Evolutionary conservation across 2,329 filamentous ascomycete genomes (phyloP).

Genomic region (Lasiodiplodia theobromae): DNA sequence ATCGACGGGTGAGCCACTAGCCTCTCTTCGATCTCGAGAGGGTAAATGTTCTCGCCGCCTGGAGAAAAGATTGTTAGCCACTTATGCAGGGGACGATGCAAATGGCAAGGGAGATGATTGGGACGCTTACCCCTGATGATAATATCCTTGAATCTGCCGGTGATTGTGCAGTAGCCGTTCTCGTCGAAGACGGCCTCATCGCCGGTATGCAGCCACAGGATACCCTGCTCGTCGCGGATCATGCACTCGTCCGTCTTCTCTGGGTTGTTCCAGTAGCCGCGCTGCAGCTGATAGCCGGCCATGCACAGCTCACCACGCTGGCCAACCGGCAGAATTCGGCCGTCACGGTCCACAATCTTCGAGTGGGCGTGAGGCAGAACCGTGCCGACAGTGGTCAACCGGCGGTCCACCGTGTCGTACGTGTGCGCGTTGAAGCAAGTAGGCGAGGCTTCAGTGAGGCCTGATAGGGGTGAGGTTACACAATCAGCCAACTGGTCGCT

Average conservation of each 20-base stretch:
- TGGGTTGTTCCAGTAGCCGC: constrained; percentile 70
- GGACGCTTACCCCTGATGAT: constrained; percentile 68
- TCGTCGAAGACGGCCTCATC: constrained; percentile 50
- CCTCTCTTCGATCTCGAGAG: constrained; percentile 77
- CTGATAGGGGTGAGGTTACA: constrained; percentile 37
- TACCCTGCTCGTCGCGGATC: constrained; percentile 67
- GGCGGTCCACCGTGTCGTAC: constrained; percentile 70
- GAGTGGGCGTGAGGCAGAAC: constrained; percentile 76
- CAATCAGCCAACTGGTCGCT: background rate
- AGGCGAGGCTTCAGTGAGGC: constrained; percentile 79
- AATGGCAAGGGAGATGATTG: constrained; percentile 36
- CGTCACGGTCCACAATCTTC: constrained; percentile 76
- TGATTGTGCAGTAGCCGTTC: constrained; percentile 70
- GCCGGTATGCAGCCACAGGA: constrained; percentile 49
- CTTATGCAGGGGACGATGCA: background rate
- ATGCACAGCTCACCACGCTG: constrained; percentile 77
- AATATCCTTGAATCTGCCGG: constrained; percentile 79
- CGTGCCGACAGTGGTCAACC: constrained; percentile 76
- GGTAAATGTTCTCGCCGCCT: constrained; percentile 59
- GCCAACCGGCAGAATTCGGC: constrained; percentile 71
- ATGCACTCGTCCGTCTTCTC: constrained; percentile 78
- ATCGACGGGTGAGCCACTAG: constrained; percentile 70
- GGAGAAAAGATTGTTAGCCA: background rate
- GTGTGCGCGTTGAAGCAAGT: constrained; percentile 84
- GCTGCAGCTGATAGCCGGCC: constrained; percentile 77